Conservation (phyloP, 768 basidiomycete species). For the Mycena amicta region DNA sequence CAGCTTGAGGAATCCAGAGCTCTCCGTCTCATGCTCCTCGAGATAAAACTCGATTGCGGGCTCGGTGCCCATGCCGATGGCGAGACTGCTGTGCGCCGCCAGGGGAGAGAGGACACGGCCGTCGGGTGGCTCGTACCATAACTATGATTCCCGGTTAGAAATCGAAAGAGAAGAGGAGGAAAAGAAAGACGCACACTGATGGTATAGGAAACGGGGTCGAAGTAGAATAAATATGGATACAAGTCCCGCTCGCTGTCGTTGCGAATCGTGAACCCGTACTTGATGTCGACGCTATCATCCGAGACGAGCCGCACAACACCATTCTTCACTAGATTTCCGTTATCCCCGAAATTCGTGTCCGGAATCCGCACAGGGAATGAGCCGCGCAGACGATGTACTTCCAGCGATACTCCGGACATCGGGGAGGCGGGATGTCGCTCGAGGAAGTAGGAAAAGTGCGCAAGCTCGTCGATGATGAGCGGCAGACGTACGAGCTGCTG, state of each 20-base stretch:
- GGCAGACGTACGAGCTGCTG: not conserved
- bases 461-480: not conserved
- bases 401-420: not conserved
- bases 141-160: not conserved
- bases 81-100: not conserved
- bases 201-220: slow-evolving; percentile 6
- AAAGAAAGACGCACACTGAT: not conserved
- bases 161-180: not conserved
- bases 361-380: not conserved
- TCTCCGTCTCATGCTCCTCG: not conserved
- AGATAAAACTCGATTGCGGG: not conserved
- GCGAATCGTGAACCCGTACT: slow-evolving; percentile 13
- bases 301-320: not conserved
- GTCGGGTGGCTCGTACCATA: not conserved
- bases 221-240: slow-evolving; percentile 9
- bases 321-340: slow-evolving; percentile 6
- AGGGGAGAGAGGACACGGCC: not conserved
- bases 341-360: not conserved
- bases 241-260: not conserved
- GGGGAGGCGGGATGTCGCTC: not conserved
- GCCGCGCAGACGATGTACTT: not conserved
- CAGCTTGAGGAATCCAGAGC: slow-evolving; percentile 45
- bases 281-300: not conserved
- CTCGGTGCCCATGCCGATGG: not conserved
- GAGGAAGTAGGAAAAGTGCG: slow-evolving; percentile 11